Evolutionary conservation across 345 rosid species (phyloP).

Genomic region (Pugionium dolabratum): DNA sequence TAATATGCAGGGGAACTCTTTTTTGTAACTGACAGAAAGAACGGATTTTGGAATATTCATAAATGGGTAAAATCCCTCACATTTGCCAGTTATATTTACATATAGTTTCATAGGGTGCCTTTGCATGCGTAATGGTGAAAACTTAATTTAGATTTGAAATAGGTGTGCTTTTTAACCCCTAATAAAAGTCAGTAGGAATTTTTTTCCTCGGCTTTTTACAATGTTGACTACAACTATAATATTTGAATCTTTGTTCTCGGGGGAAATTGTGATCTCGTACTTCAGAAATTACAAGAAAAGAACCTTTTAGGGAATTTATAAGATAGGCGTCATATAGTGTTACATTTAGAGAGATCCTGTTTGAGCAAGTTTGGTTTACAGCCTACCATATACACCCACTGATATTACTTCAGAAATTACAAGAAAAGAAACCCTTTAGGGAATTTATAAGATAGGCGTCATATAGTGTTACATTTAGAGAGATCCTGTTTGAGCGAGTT

Average conservation of each 20-base stretch:
- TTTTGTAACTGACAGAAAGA: slow-evolving; percentile 72
- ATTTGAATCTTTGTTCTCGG: neutral
- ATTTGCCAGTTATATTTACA: slow-evolving; percentile 10
- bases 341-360: slow-evolving; percentile 1
- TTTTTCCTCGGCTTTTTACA: neutral
- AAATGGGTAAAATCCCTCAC: slow-evolving; percentile 68
- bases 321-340: neutral
- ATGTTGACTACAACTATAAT: neutral
- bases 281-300: neutral
- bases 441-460: neutral
- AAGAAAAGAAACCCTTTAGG: neutral
- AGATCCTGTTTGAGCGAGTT: neutral
- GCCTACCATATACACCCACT: neutral
- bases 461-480: neutral
- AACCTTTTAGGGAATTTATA: neutral
- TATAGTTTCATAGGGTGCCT: slow-evolving; percentile 10
- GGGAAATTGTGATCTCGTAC: neutral
- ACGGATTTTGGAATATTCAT: slow-evolving; percentile 91
- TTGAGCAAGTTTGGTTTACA: neutral
- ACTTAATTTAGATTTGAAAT: slow-evolving; percentile 7
- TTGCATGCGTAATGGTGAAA: slow-evolving; percentile 7
- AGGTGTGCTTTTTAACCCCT: neutral
- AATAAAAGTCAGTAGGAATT: neutral
- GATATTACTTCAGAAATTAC: neutral
- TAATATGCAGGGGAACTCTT: slow-evolving; percentile 78